These are phyloP conservation scores for Trichoderma gamsii DNA, from an alignment of 495 filamentous ascomycete species.

Conservation along the genomic window DNA sequence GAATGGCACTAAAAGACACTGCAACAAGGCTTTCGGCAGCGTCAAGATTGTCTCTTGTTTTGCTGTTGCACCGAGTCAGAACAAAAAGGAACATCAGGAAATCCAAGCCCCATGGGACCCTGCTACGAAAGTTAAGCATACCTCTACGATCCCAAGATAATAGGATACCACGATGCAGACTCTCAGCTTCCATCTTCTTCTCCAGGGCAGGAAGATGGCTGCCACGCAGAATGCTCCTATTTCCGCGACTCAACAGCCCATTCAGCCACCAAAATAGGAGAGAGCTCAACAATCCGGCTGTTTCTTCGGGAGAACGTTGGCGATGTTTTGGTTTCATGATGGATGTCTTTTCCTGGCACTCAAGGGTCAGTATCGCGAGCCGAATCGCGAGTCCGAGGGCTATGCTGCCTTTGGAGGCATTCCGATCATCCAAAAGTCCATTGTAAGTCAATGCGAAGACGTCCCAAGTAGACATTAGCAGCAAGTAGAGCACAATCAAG, in stretches of 20 bases:
- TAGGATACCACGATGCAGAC: constrained; percentile 33
- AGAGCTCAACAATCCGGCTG: constrained; percentile 35
- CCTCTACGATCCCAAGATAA: constrained; percentile 30
- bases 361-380: constrained; percentile 15
- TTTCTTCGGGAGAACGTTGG: constrained; percentile 37
- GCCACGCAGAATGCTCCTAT: constrained; percentile 35
- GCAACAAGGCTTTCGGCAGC: constrained; percentile 42
- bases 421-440: neutral
- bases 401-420: neutral
- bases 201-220: constrained; percentile 45
- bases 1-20: constrained; percentile 44
- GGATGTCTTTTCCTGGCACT: constrained; percentile 9
- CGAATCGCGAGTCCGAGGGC: neutral
- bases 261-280: constrained; percentile 60
- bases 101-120: neutral
- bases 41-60: constrained; percentile 31
- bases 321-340: constrained; percentile 9
- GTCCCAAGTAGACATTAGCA: neutral
- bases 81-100: neutral
- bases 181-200: constrained; percentile 38
- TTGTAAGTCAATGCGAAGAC: neutral
- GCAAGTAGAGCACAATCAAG: neutral
- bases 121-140: constrained; percentile 15
- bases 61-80: constrained; percentile 16
- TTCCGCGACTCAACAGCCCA: constrained; percentile 48